Evolutionary conservation across 345 rosid species (phyloP).

Genomic region (Rhodamnia rubescens): DNA sequence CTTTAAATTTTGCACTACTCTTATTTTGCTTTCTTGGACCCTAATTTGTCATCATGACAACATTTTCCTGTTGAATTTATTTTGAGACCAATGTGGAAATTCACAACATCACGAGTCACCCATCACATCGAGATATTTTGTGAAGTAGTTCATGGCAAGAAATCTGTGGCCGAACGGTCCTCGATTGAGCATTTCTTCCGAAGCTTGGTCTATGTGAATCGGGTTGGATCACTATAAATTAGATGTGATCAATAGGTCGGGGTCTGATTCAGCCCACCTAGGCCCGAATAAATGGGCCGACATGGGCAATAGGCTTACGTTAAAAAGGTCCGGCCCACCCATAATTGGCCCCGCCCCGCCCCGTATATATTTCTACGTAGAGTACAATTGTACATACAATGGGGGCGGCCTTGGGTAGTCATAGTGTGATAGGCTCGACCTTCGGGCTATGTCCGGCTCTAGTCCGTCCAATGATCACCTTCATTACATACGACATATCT

Average conservation of each 20-base stretch:
- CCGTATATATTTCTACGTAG: background rate
- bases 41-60: background rate
- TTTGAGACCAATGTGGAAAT: background rate
- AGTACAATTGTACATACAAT: background rate
- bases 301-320: background rate
- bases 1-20: background rate
- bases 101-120: background rate
- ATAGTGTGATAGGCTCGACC: background rate
- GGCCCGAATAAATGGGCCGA: background rate
- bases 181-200: background rate
- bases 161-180: background rate
- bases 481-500: too few relatives aligned
- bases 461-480: background rate
- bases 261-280: background rate
- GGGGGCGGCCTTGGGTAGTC: background rate
- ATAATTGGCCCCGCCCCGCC: background rate
- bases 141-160: background rate
- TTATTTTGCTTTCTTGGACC: background rate
- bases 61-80: background rate
- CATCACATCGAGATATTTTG: background rate
- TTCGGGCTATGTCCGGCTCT: background rate
- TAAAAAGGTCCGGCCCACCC: background rate
- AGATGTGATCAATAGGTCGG: background rate
- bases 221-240: background rate
- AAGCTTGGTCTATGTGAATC: background rate